Evolutionary conservation across 2,329 filamentous ascomycete species (phyloP), one percentile per base, ranked within the genome.

Genomic region (Phyllosticta citriasiana): DNA sequence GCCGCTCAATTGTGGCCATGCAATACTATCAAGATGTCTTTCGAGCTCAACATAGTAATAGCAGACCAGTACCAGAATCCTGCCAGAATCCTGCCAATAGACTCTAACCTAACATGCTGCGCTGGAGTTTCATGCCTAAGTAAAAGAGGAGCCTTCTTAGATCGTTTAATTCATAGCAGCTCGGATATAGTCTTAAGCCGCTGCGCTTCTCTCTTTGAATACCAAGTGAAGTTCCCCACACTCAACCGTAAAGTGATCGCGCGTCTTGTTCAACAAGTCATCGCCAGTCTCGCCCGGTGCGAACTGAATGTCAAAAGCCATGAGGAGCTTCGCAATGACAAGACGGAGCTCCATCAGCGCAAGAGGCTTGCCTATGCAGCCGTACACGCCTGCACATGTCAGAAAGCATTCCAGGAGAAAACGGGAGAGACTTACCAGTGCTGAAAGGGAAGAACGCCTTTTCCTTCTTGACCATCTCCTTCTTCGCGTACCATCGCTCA

Each of bases 291-390:
- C 59, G 26, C 53, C 59, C 35, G 19, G 12, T 1, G 59, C 59
- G 10, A 60, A 53, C 19, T 25, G 16, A 62, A 88, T 65, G 63
- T 88, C 86, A 63, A 85, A 88, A 66, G 83, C 63, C 65, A 77
- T 88, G 62, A 89, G 67, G 22, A 84, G 77, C 14, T 85, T 73
- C 35, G 85, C 86, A 60, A 89, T 71, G 2, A 84, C 82, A 4
- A 83, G 80, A 47, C 59, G n/a, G 22, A 61, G 14, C 51, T 61
- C 59, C 59, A 61, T 61, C 47, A 61, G 2, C 55, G 59, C 59
- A 16, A 61, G 9, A 50, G 47, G 55, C 50, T 52, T 22, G 0
- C 60, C 60, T 1, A 55, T 26, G n/a, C 60, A 61, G 10, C 35
- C 53, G 10, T 53, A 61, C 10, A 51, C 30, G 1, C 60, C 60